Evolutionary conservation across 179 eudicot genomes (phyloP).

Genomic region (Gypsophila paniculata): DNA sequence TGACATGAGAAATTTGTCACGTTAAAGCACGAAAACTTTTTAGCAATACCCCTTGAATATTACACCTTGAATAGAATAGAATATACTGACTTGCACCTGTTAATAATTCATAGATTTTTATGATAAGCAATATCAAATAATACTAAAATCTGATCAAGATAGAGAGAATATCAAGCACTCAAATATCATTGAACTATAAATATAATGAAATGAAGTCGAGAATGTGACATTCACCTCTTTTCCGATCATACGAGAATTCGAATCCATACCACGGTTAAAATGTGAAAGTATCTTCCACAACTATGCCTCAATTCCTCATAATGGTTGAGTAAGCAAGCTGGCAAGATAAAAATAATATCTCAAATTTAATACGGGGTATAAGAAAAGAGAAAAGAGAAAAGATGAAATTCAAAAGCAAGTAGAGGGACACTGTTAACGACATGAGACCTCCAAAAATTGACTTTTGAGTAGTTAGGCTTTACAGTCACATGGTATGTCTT

Average conservation of each 20-base stretch:
- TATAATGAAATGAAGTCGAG: neutral
- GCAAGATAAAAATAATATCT: neutral
- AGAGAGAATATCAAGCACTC: neutral
- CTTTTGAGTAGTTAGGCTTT: slow-evolving; percentile 27
- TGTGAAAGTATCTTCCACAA: neutral
- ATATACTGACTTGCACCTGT: neutral
- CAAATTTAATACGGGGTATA: neutral
- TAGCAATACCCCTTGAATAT: neutral
- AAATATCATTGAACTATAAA: no score
- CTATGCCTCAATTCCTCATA: neutral
- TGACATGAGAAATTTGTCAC: neutral
- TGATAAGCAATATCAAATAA: no score
- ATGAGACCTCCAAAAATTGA: slow-evolving; percentile 19
- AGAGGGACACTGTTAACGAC: neutral
- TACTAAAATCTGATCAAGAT: no score
- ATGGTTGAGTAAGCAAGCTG: neutral
- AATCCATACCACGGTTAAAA: neutral
- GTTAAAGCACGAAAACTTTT: neutral
- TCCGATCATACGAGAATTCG: neutral
- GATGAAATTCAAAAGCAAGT: neutral
- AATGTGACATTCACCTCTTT: neutral
- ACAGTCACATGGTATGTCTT: slow-evolving; percentile 27
- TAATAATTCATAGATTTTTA: no score
- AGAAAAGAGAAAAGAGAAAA: neutral
- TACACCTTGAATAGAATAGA: slow-evolving; percentile 2